Evolutionary conservation across 2,329 filamentous ascomycete species (phyloP).

Genomic region (Alternaria metachromatica): DNA sequence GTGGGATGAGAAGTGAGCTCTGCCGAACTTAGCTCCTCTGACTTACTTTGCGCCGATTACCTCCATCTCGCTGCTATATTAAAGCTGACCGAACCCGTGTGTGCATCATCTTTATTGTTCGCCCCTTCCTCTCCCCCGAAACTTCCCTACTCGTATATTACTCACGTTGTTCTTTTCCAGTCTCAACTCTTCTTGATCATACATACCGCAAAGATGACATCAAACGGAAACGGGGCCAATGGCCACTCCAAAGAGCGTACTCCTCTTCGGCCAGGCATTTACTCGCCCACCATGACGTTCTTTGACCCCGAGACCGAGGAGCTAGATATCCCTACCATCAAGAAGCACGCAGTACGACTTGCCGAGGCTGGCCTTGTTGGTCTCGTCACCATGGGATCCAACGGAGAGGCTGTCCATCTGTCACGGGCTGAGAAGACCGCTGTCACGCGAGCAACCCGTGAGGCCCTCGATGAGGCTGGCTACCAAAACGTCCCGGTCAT

Average conservation of each 20-base stretch:
- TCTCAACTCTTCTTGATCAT: constrained; percentile 1
- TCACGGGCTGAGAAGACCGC: constrained; percentile 77
- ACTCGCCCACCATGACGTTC: constrained; percentile 89
- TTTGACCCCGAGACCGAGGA: constrained; percentile 85
- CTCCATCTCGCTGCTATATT: constrained; percentile 47
- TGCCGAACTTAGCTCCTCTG: constrained; percentile 37
- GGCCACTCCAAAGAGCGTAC: constrained; percentile 51
- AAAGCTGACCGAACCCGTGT: constrained; percentile 45
- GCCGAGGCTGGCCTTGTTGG: constrained; percentile 79
- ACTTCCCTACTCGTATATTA: constrained; percentile 10
- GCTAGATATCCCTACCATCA: constrained; percentile 79
- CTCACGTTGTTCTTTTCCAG: background rate
- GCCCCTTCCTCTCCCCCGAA: constrained; percentile 24
- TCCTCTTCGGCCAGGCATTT: constrained; percentile 81
- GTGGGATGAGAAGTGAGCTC: constrained; percentile 43
- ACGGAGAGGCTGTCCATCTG: constrained; percentile 87
- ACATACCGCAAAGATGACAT: constrained; percentile 26
- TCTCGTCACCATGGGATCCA: constrained; percentile 86
- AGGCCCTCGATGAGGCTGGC: constrained; percentile 81
- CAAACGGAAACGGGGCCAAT: constrained; percentile 47
- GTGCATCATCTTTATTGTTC: constrained; percentile 17
- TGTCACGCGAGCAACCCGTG: constrained; percentile 78
- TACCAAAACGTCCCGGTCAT: constrained; percentile 80
- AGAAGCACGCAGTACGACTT: constrained; percentile 80
- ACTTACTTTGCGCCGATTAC: constrained; percentile 41